Evolutionary conservation across 139 green algal genomes (phyloP), one percentile per base, ranked within the genome.

Genomic region (Micractinium conductrix): DNA sequence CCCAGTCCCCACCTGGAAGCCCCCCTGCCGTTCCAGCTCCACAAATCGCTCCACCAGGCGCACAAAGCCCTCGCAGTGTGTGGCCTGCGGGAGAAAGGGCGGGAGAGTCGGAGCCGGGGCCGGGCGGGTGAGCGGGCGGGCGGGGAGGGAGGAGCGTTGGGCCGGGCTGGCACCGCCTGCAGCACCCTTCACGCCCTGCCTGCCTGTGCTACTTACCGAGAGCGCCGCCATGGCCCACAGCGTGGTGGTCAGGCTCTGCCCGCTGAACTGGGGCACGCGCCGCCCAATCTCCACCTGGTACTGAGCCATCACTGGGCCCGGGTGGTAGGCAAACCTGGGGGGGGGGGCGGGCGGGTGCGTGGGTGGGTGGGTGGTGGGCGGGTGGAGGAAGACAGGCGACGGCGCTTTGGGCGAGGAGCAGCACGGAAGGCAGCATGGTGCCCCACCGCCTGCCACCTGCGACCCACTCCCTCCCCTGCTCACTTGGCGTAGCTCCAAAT

Each of bases 151-250:
- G 60, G 60, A 28, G 33, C 2, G 28, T n/a, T 72, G 65, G 12
- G 37, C 40, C 53, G 24, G 53, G 19, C 7, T 16, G 53, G 53
- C 53, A 62, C 53, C n/a, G n/a, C n/a, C n/a, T n/a, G n/a, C n/a
- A n/a, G 42, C 55, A 60, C 19, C 42, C 24, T 67, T 68, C 55
- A 2, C 48, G 7, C 12, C 53, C 48, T 10, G 19, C 40, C 24
- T 48, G 22, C 65, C 44, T 9, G 28, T 26, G 22, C 6, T 19
- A 35, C 81, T 68, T 42, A 73, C 80, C 69, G 71, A 86, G 33
- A 93, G 80, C 53, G 88, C 87, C 9, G 80, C 84, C 78, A 93
- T 68, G 0, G 81, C 84, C 90, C 90, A 93, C 48, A 93, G 74
- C 42, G 38, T 85, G 68, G 90, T 93, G 67, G 86, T 80, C n/a